Base-by-base conservation (phyloP, 1,284 basidiomycete species). In the Takashimella tepidaria region DNA sequence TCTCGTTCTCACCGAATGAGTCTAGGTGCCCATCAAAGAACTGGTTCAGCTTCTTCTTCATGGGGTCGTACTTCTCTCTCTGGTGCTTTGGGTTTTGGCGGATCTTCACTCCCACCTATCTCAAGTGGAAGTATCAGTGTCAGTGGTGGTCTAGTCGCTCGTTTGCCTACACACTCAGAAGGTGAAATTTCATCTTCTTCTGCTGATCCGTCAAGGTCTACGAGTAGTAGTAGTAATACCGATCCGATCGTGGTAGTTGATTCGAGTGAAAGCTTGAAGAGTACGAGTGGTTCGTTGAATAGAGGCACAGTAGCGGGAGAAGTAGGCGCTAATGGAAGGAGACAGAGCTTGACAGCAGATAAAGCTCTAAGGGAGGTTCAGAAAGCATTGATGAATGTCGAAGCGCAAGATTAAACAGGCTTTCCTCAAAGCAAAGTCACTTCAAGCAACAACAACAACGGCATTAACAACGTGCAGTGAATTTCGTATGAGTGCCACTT, bases 311-410 rank as follows among this genome's bases (percentile, higher is more conserved):
- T n/a, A n/a, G 46, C 19, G 46, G 42, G n/a, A 31, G 54, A 41
- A 37, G 47, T 19, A 41, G 41, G 25, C 16, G 46, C 31, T 26
- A 31, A 12, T 41, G 47, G 20, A 59, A 58, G 52, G 45, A 60
- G 73, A 47, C 70, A 73, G 55, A 73, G 73, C 47, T 55, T 70
- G 12, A 69, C 83, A 45, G 84, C 84, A 56, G 76, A 77, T 16
- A 84, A 83, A 62, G 82, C 82, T 2, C 79, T 88, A 75, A 81
- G 81, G 57, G 85, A 87, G 61, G 82, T 89, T 41, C 83, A 88
- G 76, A 83, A 85, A 76, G 85, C 85, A 24, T 83, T 91, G 82
- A 83, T 66, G 43, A 63, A 64, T 41, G 69, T 71, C 10, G 64
- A 66, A 43, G 55, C 62, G 13, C 56, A 63, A 48, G 60, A 60